Conservation (phyloP, 805 yeast species). For the Wickerhamomyces queroliae region DNA sequence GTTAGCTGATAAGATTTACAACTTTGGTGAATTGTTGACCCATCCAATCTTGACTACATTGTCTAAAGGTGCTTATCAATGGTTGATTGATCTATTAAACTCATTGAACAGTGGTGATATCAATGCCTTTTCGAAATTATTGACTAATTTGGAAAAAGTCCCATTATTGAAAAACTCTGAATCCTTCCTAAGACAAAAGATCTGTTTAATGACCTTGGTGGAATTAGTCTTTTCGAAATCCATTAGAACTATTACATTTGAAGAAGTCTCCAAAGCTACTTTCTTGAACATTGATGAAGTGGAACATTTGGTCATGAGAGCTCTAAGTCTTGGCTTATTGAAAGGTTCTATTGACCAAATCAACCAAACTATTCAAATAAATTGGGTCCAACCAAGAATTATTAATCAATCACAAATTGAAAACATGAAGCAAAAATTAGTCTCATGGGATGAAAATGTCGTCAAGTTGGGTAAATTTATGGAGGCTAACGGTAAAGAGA, state of each 20-base stretch:
- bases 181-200: conserved; percentile 77
- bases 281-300: conserved; percentile 58
- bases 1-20: conserved; percentile 86
- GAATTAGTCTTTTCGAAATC: conserved; percentile 82
- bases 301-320: conserved; percentile 88
- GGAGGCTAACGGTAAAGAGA: conserved; percentile 52
- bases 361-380: conserved; percentile 65
- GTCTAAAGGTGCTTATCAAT: conserved; percentile 41
- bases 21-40: conserved; percentile 90
- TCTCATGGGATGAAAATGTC: conserved; percentile 76
- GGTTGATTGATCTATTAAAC: conserved; percentile 69
- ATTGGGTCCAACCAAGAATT: conserved; percentile 96
- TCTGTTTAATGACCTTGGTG: conserved; percentile 85
- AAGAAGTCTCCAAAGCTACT: conserved; percentile 69
- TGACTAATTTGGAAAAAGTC: conserved; percentile 33
- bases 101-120: conserved; percentile 79
- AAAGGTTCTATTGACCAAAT: conserved; percentile 92
- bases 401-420: conserved; percentile 77
- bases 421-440: conserved; percentile 66
- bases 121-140: conserved; percentile 49
- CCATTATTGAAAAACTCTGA: conserved; percentile 56
- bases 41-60: conserved; percentile 72
- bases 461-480: conserved; percentile 56
- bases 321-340: conserved; percentile 76
- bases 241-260: conserved; percentile 66